Conservation (phyloP, 257 asterid genomes). For the Scutellaria galericulata region DNA sequence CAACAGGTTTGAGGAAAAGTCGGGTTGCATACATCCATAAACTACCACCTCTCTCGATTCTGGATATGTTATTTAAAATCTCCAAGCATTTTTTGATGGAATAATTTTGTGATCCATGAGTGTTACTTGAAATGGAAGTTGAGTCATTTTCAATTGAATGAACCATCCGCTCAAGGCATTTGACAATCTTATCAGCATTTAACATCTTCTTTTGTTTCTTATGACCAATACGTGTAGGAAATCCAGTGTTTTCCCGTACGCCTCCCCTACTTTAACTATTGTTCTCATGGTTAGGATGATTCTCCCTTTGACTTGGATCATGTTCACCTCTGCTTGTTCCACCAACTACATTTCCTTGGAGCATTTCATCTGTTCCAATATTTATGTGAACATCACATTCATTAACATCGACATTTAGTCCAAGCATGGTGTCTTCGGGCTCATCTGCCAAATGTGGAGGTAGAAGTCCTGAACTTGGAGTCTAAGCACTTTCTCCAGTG, state of each 20-base stretch:
- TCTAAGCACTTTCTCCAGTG: neutral
- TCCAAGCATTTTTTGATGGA: neutral
- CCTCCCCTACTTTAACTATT: neutral
- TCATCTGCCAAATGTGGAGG: neutral
- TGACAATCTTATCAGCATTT: neutral
- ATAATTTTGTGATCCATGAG: neutral
- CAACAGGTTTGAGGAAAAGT: neutral
- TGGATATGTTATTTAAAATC: neutral
- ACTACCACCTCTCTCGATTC: neutral
- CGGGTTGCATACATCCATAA: slow-evolving; percentile 2
- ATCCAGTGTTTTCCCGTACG: neutral
- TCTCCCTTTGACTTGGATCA: neutral
- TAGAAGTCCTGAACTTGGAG: neutral
- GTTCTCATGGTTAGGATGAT: neutral
- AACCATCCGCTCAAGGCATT: neutral
- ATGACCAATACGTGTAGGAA: neutral
- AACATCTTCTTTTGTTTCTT: neutral
- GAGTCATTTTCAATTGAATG: neutral
- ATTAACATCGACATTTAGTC: neutral
- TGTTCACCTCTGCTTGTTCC: neutral
- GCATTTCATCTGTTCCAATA: neutral
- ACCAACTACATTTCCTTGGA: neutral
- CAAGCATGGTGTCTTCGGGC: neutral
- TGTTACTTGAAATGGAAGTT: neutral
- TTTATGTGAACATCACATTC: neutral